These are phyloP conservation scores for Wickerhamiella sorbophila DNA, from an alignment of 805 yeast species.

Conservation along the genomic window DNA sequence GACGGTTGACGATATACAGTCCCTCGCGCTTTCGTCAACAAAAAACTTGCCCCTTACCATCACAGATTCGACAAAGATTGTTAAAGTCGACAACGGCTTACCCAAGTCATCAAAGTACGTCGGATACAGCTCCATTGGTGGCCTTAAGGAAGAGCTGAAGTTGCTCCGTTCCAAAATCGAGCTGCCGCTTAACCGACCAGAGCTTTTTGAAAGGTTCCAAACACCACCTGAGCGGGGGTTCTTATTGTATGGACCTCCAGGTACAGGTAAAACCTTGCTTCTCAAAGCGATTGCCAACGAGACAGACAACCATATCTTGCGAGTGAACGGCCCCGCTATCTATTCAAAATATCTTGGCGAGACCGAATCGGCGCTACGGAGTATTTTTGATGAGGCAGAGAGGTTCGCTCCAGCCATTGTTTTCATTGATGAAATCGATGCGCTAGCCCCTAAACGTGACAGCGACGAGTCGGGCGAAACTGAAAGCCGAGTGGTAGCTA, in stretches of 20 bases:
- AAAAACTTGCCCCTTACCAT: neutral
- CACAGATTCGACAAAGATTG: slow-evolving; percentile 5
- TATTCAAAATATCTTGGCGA: slow-evolving; percentile 91
- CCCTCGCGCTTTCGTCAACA: neutral
- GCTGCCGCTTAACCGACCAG: slow-evolving; percentile 67
- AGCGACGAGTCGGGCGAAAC: slow-evolving; percentile 83
- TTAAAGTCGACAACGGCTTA: slow-evolving; percentile 7
- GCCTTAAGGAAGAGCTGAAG: slow-evolving; percentile 49
- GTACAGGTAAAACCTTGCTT: slow-evolving; percentile 90
- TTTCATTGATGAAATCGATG: slow-evolving; percentile 87
- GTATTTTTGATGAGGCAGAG: slow-evolving; percentile 69
- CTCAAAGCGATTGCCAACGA: slow-evolving; percentile 70
- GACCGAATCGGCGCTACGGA: slow-evolving; percentile 75
- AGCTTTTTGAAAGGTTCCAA: slow-evolving; percentile 68
- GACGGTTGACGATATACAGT: neutral
- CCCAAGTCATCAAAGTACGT: slow-evolving; percentile 3
- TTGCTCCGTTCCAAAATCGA: slow-evolving; percentile 53
- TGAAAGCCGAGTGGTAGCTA: slow-evolving; percentile 81
- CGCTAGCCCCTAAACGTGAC: slow-evolving; percentile 72
- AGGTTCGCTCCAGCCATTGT: slow-evolving; percentile 77
- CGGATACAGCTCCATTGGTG: slow-evolving; percentile 56
- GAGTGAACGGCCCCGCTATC: slow-evolving; percentile 80
- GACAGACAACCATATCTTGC: slow-evolving; percentile 63
- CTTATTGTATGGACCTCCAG: slow-evolving; percentile 91
- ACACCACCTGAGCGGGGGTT: slow-evolving; percentile 88